Evolutionary conservation across 306 rosid genomes (phyloP).

Genomic region (Glycine latifolia): DNA sequence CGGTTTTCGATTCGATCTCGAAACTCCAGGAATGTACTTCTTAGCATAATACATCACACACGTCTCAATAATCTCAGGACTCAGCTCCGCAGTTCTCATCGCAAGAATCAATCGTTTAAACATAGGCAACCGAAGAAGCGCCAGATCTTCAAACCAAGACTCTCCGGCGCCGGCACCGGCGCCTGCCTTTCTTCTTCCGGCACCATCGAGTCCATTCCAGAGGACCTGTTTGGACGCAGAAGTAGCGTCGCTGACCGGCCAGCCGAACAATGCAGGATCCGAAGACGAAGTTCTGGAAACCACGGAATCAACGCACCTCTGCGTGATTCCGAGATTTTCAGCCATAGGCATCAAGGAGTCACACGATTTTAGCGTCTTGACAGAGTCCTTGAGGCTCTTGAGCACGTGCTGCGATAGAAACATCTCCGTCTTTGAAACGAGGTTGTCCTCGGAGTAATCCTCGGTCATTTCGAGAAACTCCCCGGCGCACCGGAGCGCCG

Average conservation of each 20-base stretch:
- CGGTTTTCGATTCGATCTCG: slow-evolving; percentile 74
- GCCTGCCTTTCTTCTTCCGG: slow-evolving; percentile 59
- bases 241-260: slow-evolving; percentile 70
- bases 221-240: slow-evolving; percentile 65
- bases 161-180: slow-evolving; percentile 42
- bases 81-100: slow-evolving; percentile 62
- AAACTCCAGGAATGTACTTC: slow-evolving; percentile 84
- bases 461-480: slow-evolving; percentile 95
- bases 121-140: slow-evolving; percentile 66
- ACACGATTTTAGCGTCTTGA: slow-evolving; percentile 81
- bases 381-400: slow-evolving; percentile 75
- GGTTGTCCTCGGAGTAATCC: slow-evolving; percentile 84
- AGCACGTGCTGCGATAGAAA: slow-evolving; percentile 72
- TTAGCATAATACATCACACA: slow-evolving; percentile 84
- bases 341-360: slow-evolving; percentile 72
- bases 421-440: slow-evolving; percentile 82
- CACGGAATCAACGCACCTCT: slow-evolving; percentile 73
- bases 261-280: slow-evolving; percentile 81
- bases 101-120: slow-evolving; percentile 73
- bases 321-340: slow-evolving; percentile 66
- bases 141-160: slow-evolving; percentile 86
- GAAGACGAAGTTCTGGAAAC: slow-evolving; percentile 70
- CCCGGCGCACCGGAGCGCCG: slow-evolving; percentile 92
- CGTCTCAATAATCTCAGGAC: slow-evolving; percentile 75
- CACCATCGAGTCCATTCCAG: slow-evolving; percentile 74